Percentiles rank a stretch among this genome's conserved stretches.
phyloP scores from a whole-genome alignment of 345 rosid species.

The Lepidium africanum region DNA sequence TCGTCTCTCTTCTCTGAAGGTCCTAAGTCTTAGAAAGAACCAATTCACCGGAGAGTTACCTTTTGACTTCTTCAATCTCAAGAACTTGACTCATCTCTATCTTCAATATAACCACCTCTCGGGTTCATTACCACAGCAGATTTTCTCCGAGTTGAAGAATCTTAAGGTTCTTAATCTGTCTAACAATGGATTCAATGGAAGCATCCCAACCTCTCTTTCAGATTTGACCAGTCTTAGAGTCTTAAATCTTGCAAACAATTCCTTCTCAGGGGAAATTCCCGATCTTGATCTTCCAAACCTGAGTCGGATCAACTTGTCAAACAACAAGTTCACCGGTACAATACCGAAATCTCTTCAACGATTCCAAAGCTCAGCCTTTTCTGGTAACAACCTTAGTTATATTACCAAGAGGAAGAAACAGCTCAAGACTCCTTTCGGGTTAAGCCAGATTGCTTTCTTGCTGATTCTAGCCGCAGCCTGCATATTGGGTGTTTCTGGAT shows the following conservation, averaged over 20 bases:
- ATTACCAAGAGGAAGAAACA: not conserved
- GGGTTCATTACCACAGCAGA: conserved; percentile 44
- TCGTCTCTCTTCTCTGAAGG: conserved; percentile 61
- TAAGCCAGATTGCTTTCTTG: conserved; percentile 46
- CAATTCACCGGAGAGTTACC: conserved; percentile 57
- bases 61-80: conserved; percentile 53
- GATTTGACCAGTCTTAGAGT: conserved; percentile 53
- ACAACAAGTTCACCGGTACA: conserved; percentile 55
- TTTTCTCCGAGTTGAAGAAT: conserved; percentile 53
- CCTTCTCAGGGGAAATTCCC: conserved; percentile 70
- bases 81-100: conserved; percentile 62
- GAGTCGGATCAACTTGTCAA: conserved; percentile 49
- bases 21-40: conserved; percentile 81
- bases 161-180: conserved; percentile 69
- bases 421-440: conserved; percentile 19
- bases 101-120: conserved; percentile 67
- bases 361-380: conserved; percentile 53
- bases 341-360: conserved; percentile 53
- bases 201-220: conserved; percentile 50
- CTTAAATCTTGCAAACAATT: conserved; percentile 77
- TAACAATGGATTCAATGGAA: conserved; percentile 63
- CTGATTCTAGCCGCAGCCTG: conserved; percentile 48
- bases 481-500: conserved; percentile 38
- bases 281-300: conserved; percentile 47
- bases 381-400: conserved; percentile 53